These are phyloP conservation scores for Pythium scleroteichum DNA, from an alignment of 352 stramenopile species.

Conservation along the genomic window DNA sequence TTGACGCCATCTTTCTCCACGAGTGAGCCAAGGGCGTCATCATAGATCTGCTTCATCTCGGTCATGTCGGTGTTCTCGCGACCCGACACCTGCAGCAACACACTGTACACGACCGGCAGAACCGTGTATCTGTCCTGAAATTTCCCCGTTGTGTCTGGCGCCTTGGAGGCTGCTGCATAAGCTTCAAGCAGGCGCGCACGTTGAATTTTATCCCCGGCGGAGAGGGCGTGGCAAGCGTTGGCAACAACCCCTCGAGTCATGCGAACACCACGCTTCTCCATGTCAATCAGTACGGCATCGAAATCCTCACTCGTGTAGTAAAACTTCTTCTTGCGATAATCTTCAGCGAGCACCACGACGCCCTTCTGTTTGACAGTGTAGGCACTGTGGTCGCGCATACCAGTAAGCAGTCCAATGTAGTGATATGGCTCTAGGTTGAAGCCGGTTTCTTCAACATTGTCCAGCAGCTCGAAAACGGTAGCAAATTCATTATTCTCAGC, in stretches of 20 bases:
- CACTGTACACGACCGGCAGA: slow-evolving; percentile 45
- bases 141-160: slow-evolving; percentile 15
- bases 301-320: slow-evolving; percentile 43
- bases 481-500: slow-evolving; percentile 43
- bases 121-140: slow-evolving; percentile 48
- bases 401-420: slow-evolving; percentile 49
- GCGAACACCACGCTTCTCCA: slow-evolving; percentile 37
- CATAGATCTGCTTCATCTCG: slow-evolving; percentile 47
- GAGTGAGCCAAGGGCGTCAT: slow-evolving; percentile 45
- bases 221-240: slow-evolving; percentile 37
- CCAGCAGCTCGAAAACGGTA: slow-evolving; percentile 38
- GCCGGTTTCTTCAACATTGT: slow-evolving; percentile 32
- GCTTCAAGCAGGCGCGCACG: slow-evolving; percentile 56
- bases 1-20: slow-evolving; percentile 9
- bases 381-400: slow-evolving; percentile 35
- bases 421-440: slow-evolving; percentile 36
- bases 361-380: slow-evolving; percentile 28
- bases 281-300: slow-evolving; percentile 42
- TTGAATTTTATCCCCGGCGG: slow-evolving; percentile 51
- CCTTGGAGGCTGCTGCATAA: slow-evolving; percentile 27
- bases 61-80: slow-evolving; percentile 36
- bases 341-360: slow-evolving; percentile 14
- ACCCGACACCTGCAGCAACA: slow-evolving; percentile 39
- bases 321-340: slow-evolving; percentile 24
- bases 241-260: slow-evolving; percentile 46